These are phyloP conservation scores for Senna tora DNA, from an alignment of 306 rosid genomes.

Conservation along the genomic window DNA sequence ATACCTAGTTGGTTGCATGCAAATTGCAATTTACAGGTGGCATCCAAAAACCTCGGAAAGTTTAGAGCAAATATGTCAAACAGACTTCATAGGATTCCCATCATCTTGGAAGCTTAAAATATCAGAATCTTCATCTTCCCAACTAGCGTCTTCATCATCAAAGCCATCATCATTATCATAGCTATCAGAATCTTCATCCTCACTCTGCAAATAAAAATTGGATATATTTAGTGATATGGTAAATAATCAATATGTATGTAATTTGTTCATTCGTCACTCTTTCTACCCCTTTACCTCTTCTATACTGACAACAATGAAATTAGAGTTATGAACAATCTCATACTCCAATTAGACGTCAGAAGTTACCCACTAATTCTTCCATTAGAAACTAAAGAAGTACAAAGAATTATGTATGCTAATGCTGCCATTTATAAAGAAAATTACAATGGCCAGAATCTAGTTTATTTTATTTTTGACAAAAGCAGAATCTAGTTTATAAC, in stretches of 20 bases:
- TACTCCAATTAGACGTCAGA: conserved; percentile 20
- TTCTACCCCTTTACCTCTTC: conserved; percentile 11
- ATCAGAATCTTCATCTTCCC: conserved; percentile 41
- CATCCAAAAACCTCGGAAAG: conserved; percentile 26
- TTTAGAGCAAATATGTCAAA: conserved; percentile 26
- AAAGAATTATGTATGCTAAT: background rate
- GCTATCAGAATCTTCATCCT: conserved; percentile 52
- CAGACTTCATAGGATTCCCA: conserved; percentile 36
- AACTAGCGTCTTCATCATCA: conserved; percentile 34
- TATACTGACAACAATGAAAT: conserved; percentile 14
- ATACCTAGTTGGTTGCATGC: conserved; percentile 38
- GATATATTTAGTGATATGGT: background rate
- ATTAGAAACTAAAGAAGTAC: conserved; percentile 16
- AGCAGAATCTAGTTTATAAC: conserved; percentile 24
- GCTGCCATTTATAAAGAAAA: background rate
- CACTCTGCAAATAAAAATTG: conserved; percentile 56
- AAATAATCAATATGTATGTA: background rate
- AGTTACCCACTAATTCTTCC: background rate
- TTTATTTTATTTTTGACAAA: too few relatives aligned
- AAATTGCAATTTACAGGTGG: conserved; percentile 30
- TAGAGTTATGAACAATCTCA: background rate
- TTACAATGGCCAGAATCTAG: conserved; percentile 8
- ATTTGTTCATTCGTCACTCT: conserved; percentile 12
- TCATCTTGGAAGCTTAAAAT: conserved; percentile 26
- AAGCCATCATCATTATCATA: conserved; percentile 38